Percentiles rank a stretch among this genome's conserved stretches.
These are phyloP conservation scores for Penicillium angulare DNA, from an alignment of 495 filamentous ascomycete genomes.

Conservation along the genomic window DNA sequence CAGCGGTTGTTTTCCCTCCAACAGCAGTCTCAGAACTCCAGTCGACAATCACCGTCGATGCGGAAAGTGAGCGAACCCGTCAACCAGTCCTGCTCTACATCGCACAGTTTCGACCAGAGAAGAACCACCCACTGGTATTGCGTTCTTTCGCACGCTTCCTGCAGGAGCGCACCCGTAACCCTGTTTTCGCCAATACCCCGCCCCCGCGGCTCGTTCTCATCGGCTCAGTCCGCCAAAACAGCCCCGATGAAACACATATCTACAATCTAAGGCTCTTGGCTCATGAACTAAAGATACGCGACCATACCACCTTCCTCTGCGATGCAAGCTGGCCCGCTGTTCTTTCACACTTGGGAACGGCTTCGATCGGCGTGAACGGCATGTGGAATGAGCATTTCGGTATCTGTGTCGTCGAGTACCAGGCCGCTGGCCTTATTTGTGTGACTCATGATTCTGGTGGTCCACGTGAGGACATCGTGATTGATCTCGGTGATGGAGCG, in stretches of 20 bases:
- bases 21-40: slow-evolving; percentile 83
- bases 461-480: slow-evolving; percentile 89
- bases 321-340: slow-evolving; percentile 88
- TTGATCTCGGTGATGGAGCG: slow-evolving; percentile 68
- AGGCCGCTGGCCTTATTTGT: slow-evolving; percentile 86
- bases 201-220: slow-evolving; percentile 69
- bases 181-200: slow-evolving; percentile 29
- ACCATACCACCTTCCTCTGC: slow-evolving; percentile 79
- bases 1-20: slow-evolving; percentile 81
- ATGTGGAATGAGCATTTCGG: slow-evolving; percentile 99
- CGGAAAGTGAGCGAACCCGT: slow-evolving; percentile 62
- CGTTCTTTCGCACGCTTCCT: slow-evolving; percentile 77
- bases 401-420: slow-evolving; percentile 97
- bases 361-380: slow-evolving; percentile 85
- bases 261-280: slow-evolving; percentile 87
- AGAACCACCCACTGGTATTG: slow-evolving; percentile 85
- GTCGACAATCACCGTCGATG: slow-evolving; percentile 63
- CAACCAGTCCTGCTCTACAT: slow-evolving; percentile 81
- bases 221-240: slow-evolving; percentile 79
- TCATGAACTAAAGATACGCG: slow-evolving; percentile 82
- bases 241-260: slow-evolving; percentile 78
- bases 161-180: slow-evolving; percentile 45
- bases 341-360: slow-evolving; percentile 67
- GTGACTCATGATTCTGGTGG: slow-evolving; percentile 93
- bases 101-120: slow-evolving; percentile 95